Evolutionary conservation across 2,329 filamentous ascomycete species (phyloP).

Genomic region (Nemania serpens): DNA sequence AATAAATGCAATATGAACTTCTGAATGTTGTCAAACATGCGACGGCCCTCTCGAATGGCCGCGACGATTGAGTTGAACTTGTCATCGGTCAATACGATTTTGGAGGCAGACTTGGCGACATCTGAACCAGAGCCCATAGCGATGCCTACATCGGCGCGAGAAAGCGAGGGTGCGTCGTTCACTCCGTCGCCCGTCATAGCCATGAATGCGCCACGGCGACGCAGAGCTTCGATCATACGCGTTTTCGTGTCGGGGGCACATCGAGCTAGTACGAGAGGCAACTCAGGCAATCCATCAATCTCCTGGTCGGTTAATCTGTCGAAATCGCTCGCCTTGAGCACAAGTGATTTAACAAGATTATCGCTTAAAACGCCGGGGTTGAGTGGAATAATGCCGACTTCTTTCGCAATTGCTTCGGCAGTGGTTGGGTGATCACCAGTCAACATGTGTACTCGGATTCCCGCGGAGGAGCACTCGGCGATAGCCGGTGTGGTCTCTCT

Average conservation of each 20-base stretch:
- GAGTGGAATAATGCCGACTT: slow-evolving; percentile 76
- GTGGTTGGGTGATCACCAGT: slow-evolving; percentile 83
- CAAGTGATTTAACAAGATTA: slow-evolving; percentile 68
- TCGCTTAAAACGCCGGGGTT: slow-evolving; percentile 64
- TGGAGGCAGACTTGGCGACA: slow-evolving; percentile 80
- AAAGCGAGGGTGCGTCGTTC: slow-evolving; percentile 82
- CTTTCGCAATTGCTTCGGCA: slow-evolving; percentile 75
- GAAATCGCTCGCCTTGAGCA: slow-evolving; percentile 78
- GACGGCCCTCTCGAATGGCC: slow-evolving; percentile 79
- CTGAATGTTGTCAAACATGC: slow-evolving; percentile 89
- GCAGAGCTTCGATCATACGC: slow-evolving; percentile 86
- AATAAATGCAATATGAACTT: slow-evolving; percentile 84
- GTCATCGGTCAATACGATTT: slow-evolving; percentile 84
- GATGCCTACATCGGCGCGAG: slow-evolving; percentile 82
- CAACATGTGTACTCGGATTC: slow-evolving; percentile 82
- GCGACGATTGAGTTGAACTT: slow-evolving; percentile 87
- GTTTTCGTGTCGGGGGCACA: slow-evolving; percentile 88
- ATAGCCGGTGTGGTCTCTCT: slow-evolving; percentile 78
- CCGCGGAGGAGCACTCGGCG: slow-evolving; percentile 70
- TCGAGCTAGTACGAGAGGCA: slow-evolving; percentile 81
- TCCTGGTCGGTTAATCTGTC: slow-evolving; percentile 76
- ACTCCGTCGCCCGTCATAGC: slow-evolving; percentile 91
- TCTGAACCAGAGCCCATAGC: slow-evolving; percentile 90
- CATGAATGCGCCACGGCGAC: slow-evolving; percentile 74
- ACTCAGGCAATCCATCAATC: slow-evolving; percentile 74